phyloP scores from a whole-genome alignment of 192 early-diverging fungal species.

The Backusella macrospora region DNA sequence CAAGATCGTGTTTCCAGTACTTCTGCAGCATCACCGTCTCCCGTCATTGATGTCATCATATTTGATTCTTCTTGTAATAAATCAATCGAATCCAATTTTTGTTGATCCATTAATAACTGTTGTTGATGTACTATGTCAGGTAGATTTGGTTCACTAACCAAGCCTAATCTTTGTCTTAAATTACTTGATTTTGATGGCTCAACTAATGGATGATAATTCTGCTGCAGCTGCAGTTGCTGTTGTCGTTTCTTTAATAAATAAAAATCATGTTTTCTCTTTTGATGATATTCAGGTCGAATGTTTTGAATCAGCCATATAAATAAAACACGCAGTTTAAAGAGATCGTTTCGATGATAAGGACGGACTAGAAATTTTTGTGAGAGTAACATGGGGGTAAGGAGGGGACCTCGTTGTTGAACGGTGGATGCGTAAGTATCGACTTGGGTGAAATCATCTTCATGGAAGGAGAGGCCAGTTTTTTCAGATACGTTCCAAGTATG shows the following conservation, averaged over 20 bases:
- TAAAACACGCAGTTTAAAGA: conserved; percentile 62
- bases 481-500: neutral
- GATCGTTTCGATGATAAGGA: conserved; percentile 59
- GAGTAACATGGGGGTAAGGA: conserved; percentile 62
- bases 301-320: conserved; percentile 75
- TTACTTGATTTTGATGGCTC: conserved; percentile 1
- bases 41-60: neutral
- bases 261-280: conserved; percentile 22
- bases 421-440: conserved; percentile 69
- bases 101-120: neutral
- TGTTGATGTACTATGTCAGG: neutral
- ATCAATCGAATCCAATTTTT: conserved; percentile 12
- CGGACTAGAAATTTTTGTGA: conserved; percentile 67
- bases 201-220: neutral
- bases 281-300: conserved; percentile 40
- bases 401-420: conserved; percentile 60
- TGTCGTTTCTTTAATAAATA: neutral
- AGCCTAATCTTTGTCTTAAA: neutral
- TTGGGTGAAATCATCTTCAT: conserved; percentile 52
- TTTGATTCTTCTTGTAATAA: conserved; percentile 18
- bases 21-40: conserved; percentile 41
- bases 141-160: neutral
- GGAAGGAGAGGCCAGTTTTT: neutral
- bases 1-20: conserved; percentile 43
- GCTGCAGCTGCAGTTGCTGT: neutral